Evolutionary conservation across 495 filamentous ascomycete species (phyloP).

Genomic region (Hypoxylon intermedium): DNA sequence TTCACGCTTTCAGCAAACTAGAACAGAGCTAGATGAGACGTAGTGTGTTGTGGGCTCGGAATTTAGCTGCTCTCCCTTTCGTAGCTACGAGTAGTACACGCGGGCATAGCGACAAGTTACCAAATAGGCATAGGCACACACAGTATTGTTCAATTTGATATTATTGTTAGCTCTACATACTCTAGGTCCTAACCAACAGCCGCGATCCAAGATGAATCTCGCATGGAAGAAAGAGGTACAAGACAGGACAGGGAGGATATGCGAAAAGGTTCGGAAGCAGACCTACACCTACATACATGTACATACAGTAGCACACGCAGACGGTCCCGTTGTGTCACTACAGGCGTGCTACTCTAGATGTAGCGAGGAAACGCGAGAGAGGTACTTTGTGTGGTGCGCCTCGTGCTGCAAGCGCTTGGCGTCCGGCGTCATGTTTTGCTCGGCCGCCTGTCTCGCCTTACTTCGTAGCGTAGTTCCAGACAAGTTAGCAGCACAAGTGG

Average conservation of each 20-base stretch:
- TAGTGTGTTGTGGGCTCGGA: conserved; percentile 24
- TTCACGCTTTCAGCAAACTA: conserved; percentile 13
- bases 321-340: conserved; percentile 32
- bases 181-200: too few relatives aligned
- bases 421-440: conserved; percentile 22
- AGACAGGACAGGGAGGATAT: conserved; percentile 17
- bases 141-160: not conserved
- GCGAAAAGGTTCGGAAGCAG: conserved; percentile 35
- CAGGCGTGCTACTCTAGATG: not conserved
- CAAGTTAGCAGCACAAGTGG: conserved; percentile 22
- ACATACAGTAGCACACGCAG: not conserved
- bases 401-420: too few relatives aligned
- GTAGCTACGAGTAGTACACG: conserved; percentile 2
- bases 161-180: too few relatives aligned
- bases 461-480: conserved; percentile 35
- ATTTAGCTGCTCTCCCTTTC: conserved; percentile 19
- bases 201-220: conserved; percentile 4
- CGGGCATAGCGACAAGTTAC: not conserved
- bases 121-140: conserved; percentile 14
- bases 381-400: conserved; percentile 7
- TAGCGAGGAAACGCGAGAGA: not conserved
- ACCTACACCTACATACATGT: conserved; percentile 8
- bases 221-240: conserved; percentile 1
- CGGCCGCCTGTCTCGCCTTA: conserved; percentile 36
- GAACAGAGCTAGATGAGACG: conserved; percentile 3